phyloP scores from a whole-genome alignment of 176 grass and related monocot genomes.

The Raddia distichophylla region DNA sequence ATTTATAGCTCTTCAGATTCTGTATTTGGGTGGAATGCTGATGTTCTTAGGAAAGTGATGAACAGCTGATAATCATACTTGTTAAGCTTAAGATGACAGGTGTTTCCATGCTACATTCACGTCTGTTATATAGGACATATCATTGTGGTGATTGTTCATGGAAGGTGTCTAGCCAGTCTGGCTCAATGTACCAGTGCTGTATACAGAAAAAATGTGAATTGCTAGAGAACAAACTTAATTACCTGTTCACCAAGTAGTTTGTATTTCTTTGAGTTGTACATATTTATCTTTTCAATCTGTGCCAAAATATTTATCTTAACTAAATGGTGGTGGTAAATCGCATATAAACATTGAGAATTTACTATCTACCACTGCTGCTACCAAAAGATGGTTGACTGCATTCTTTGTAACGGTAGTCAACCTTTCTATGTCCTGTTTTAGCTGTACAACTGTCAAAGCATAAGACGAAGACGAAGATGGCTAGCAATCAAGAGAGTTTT shows the following conservation, averaged over 20 bases:
- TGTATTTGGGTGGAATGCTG: constrained; percentile 67
- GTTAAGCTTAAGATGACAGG: constrained; percentile 30
- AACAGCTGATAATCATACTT: constrained; percentile 59
- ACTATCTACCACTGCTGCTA: no score
- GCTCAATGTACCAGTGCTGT: neutral
- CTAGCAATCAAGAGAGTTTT: no score
- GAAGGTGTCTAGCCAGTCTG: neutral
- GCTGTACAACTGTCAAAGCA: no score
- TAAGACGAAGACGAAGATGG: no score
- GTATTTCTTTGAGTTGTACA: neutral
- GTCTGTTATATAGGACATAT: neutral
- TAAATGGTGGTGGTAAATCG: no score
- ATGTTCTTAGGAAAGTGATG: constrained; percentile 64
- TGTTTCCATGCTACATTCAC: neutral
- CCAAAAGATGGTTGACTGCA: no score
- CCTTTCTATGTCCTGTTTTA: no score
- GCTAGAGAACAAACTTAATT: neutral
- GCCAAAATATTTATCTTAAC: neutral
- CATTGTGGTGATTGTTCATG: neutral
- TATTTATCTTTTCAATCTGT: neutral
- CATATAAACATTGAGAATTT: no score
- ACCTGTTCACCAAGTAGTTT: neutral
- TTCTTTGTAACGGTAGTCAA: no score
- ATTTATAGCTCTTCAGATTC: constrained; percentile 81
- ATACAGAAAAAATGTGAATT: neutral